Base-by-base conservation (phyloP, 805 yeast genomes). In the Peterozyma xylosa region DNA sequence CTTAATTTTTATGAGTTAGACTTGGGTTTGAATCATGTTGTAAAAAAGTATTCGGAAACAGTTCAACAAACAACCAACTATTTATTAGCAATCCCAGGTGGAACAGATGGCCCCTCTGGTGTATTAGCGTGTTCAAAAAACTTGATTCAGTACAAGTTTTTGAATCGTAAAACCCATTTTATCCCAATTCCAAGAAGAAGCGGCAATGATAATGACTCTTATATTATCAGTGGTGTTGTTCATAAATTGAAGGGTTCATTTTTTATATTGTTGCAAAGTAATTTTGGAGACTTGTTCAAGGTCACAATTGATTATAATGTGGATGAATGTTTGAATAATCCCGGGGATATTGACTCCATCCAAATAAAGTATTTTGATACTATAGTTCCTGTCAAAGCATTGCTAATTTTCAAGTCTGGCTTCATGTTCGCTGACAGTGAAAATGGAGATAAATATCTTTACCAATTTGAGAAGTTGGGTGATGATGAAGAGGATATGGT, bases 1-100 rank as follows among this genome's bases (percentile, higher is more conserved):
- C 64, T 91, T 42, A 73, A 77, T 3, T 84, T 76, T 57, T 91
- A 91, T 62, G 91, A 87, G 54, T 63, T 90, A 21, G 97, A 93
- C 58, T 71, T 86, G 35, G 96, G 97, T 1, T 65, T 91, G 39
- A 90, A 90, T 55, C 85, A 83, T 56, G 74, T 90, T 2, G 69
- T 84, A 1, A 74, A 72, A 45, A 70, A 70, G 50, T 70, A 62
- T 62, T 56, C 73, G n/a, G 71, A 59, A 36, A 56, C 48, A 7
- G 60, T 78, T 2, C 55, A 62, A 1, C 50, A 50, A 18, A 46
- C 70, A 1, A 66, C 90, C 1, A 76, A 70, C 48, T 66, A 73
- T 43, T 47, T 90, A 6, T 48, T 87, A n/a, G 67, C 82, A 0
- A 67, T 89, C 13, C 96, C 96, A 0, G 86, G 82, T 2, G 82